These are phyloP conservation scores for Phytomonas sp. DNA, from an alignment of 208 protist genomes.

Conservation along the genomic window DNA sequence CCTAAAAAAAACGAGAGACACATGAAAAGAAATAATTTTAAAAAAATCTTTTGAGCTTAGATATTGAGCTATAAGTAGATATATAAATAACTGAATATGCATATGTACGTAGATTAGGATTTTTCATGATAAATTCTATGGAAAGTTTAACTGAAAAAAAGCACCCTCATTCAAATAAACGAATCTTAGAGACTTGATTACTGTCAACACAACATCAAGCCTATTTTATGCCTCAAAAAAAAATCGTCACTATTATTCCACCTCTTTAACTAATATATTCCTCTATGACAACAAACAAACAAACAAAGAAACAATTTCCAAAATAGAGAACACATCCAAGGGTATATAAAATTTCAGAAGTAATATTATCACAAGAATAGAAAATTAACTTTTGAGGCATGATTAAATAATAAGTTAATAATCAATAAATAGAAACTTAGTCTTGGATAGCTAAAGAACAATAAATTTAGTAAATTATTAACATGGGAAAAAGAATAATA, in stretches of 20 bases:
- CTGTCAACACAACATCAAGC: not conserved
- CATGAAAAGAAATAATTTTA: constrained; percentile 2
- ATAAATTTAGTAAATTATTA: not conserved
- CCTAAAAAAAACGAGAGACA: constrained; percentile 6
- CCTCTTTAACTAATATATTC: not conserved
- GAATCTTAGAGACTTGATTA: not conserved
- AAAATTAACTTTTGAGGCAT: not conserved
- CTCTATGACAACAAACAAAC: not conserved
- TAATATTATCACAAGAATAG: not conserved
- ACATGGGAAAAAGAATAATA: constrained; percentile 5
- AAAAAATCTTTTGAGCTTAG: constrained; percentile 1
- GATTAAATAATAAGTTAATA: not conserved
- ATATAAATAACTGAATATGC: not conserved
- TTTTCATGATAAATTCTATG: not conserved
- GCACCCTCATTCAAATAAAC: not conserved
- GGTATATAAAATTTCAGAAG: not conserved
- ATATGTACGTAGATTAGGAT: not conserved
- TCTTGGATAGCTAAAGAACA: not conserved
- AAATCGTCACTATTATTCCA: not conserved
- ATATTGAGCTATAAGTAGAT: not conserved
- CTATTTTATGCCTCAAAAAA: not conserved
- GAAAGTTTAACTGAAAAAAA: not conserved
- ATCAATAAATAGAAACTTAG: not conserved
- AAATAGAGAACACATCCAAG: not conserved
- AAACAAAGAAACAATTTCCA: constrained; percentile 13